Evolutionary conservation across 2,329 filamentous ascomycete genomes (phyloP).

Genomic region (Cladophialophora exuberans): DNA sequence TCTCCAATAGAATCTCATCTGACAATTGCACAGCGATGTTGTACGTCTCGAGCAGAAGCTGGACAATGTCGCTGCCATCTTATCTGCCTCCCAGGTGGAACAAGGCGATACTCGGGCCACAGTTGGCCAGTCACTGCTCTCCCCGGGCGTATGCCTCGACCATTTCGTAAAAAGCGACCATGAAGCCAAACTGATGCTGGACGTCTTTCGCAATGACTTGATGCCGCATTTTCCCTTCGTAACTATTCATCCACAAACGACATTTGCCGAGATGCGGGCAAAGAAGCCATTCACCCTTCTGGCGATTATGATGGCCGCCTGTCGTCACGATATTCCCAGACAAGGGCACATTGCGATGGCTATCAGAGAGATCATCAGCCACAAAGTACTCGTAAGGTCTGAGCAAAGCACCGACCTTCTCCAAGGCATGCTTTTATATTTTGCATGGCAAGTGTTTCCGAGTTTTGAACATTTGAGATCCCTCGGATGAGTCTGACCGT

Average conservation of each 20-base stretch:
- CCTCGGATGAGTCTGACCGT: not conserved
- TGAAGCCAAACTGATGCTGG: slow-evolving; percentile 27
- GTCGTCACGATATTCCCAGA: slow-evolving; percentile 32
- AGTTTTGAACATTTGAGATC: too few species aligned
- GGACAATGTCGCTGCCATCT: slow-evolving; percentile 35
- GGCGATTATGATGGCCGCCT: slow-evolving; percentile 37
- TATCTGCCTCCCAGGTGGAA: slow-evolving; percentile 26
- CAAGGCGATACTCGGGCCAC: too few species aligned
- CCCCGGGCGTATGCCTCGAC: slow-evolving; percentile 10
- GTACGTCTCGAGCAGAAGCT: slow-evolving; percentile 35
- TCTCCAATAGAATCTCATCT: not conserved
- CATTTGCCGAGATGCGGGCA: slow-evolving; percentile 25
- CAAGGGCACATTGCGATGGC: slow-evolving; percentile 37
- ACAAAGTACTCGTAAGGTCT: slow-evolving; percentile 38
- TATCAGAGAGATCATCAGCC: slow-evolving; percentile 36
- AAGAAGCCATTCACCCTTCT: slow-evolving; percentile 42
- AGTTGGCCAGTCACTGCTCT: not conserved
- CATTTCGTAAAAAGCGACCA: slow-evolving; percentile 9
- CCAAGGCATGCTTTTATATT: slow-evolving; percentile 43
- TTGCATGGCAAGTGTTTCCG: slow-evolving; percentile 44
- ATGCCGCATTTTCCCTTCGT: slow-evolving; percentile 36
- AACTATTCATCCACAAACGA: slow-evolving; percentile 25
- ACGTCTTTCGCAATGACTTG: slow-evolving; percentile 27
- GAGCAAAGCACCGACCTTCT: slow-evolving; percentile 45
- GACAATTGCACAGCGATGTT: slow-evolving; percentile 27